Conservation (phyloP, 352 stramenopile species). For the Phytophthora idaei region DNA sequence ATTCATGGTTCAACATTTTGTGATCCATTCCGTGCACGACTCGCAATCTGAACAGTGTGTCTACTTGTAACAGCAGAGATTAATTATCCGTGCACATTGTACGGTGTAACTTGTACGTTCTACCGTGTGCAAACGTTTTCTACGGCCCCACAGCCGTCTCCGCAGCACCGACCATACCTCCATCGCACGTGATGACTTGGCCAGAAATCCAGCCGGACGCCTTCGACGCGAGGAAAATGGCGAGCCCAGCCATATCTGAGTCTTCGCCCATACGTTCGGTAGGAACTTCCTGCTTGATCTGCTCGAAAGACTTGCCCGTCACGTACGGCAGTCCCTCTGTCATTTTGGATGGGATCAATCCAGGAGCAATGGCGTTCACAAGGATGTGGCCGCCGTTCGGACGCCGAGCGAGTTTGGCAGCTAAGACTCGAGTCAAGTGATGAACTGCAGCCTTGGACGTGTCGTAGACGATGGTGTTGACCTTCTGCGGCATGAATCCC, state of each 20-base stretch:
- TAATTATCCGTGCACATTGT: neutral
- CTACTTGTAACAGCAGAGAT: too few species aligned
- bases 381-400: slow-evolving; percentile 90
- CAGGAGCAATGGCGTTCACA: slow-evolving; percentile 95
- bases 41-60: too few species aligned
- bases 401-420: slow-evolving; percentile 87
- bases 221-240: slow-evolving; percentile 91
- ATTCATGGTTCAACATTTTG: too few species aligned
- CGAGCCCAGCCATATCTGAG: slow-evolving; percentile 93
- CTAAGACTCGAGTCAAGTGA: slow-evolving; percentile 92
- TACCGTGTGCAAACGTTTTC: neutral
- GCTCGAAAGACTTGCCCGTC: slow-evolving; percentile 50
- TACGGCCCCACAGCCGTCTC: slow-evolving; percentile 46
- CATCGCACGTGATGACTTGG: slow-evolving; percentile 91
- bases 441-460: slow-evolving; percentile 95
- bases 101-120: neutral
- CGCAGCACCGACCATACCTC: slow-evolving; percentile 67
- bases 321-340: slow-evolving; percentile 70
- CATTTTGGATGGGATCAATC: slow-evolving; percentile 93
- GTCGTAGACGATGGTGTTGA: slow-evolving; percentile 95
- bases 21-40: too few species aligned
- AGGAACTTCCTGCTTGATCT: slow-evolving; percentile 78
- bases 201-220: slow-evolving; percentile 93
- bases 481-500: slow-evolving; percentile 84
- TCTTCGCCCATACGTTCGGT: slow-evolving; percentile 82